Evolutionary conservation across 148 eudicot species (phyloP).

Genomic region (Rhododendron williamsianum): DNA sequence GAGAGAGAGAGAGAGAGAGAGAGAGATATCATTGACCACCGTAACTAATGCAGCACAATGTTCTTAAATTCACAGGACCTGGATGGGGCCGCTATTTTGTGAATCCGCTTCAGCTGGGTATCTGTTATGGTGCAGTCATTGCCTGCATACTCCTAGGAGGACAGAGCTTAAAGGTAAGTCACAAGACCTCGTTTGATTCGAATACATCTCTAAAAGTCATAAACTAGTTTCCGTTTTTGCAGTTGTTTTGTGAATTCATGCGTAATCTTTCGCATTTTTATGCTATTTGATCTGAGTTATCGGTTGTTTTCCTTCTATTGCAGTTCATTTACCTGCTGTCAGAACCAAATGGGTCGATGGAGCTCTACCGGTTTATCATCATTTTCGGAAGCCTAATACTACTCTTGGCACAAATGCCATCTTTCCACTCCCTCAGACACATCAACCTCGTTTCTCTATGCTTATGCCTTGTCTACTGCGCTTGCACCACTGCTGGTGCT

Average conservation of each 20-base stretch:
- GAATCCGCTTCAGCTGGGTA: constrained; percentile 72
- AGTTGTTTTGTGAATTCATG: background rate
- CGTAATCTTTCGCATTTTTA: background rate
- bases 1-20: too few relatives aligned
- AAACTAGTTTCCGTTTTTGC: too few relatives aligned
- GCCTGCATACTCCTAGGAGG: constrained; percentile 73
- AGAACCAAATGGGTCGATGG: constrained; percentile 39
- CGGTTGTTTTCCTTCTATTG: background rate
- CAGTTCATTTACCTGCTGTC: constrained; percentile 46
- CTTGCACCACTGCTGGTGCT: constrained; percentile 60
- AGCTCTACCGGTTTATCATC: constrained; percentile 35
- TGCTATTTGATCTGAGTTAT: background rate
- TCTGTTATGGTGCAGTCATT: constrained; percentile 71
- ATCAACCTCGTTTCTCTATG: constrained; percentile 50
- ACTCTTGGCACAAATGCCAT: constrained; percentile 52
- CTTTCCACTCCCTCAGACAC: constrained; percentile 61
- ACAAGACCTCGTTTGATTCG: background rate
- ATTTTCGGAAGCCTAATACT: constrained; percentile 40
- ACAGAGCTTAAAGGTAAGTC: constrained; percentile 60
- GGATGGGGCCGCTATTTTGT: constrained; percentile 67
- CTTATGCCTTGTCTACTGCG: constrained; percentile 52
- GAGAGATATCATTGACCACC: background rate
- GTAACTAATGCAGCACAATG: background rate
- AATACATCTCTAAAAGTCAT: too few relatives aligned
- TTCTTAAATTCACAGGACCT: constrained; percentile 28